These are phyloP conservation scores for Microdochium bolleyi DNA, from an alignment of 2,329 filamentous ascomycete genomes.

Conservation along the genomic window DNA sequence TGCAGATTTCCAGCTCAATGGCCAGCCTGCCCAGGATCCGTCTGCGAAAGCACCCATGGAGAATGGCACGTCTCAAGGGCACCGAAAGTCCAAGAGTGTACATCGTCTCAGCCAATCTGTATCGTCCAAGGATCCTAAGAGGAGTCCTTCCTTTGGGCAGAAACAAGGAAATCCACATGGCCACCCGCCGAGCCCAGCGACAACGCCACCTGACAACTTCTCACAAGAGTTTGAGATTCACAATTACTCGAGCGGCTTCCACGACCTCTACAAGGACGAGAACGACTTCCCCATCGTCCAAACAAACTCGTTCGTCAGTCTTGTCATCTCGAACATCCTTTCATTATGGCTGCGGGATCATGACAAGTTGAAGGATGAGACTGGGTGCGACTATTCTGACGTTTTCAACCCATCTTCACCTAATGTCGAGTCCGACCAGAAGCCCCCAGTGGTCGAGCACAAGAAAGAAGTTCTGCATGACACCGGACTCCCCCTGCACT, in stretches of 20 bases:
- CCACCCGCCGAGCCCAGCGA: constrained; percentile 67
- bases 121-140: constrained; percentile 58
- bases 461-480: constrained; percentile 41
- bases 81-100: constrained; percentile 74
- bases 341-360: constrained; percentile 73
- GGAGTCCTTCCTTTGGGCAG: constrained; percentile 58
- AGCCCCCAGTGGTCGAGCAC: constrained; percentile 40
- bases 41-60: constrained; percentile 38
- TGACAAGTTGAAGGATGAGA: constrained; percentile 58
- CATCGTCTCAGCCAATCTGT: constrained; percentile 75
- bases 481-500: constrained; percentile 46
- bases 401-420: constrained; percentile 55
- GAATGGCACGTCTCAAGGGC: constrained; percentile 42
- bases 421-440: constrained; percentile 32
- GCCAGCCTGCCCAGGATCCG: constrained; percentile 52
- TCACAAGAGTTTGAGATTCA: constrained; percentile 56
- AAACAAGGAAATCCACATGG: constrained; percentile 47
- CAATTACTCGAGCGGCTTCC: constrained; percentile 67
- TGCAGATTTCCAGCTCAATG: constrained; percentile 57
- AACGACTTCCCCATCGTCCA: constrained; percentile 50
- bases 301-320: constrained; percentile 70
- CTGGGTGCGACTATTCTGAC: constrained; percentile 56
- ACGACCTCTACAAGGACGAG: constrained; percentile 60
- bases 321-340: constrained; percentile 67
- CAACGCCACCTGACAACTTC: constrained; percentile 56